A percentile compares a stretch with the other conserved stretches of the same genome.
phyloP scores from a whole-genome alignment of 768 basidiomycete genomes.

The Russula lepida region DNA sequence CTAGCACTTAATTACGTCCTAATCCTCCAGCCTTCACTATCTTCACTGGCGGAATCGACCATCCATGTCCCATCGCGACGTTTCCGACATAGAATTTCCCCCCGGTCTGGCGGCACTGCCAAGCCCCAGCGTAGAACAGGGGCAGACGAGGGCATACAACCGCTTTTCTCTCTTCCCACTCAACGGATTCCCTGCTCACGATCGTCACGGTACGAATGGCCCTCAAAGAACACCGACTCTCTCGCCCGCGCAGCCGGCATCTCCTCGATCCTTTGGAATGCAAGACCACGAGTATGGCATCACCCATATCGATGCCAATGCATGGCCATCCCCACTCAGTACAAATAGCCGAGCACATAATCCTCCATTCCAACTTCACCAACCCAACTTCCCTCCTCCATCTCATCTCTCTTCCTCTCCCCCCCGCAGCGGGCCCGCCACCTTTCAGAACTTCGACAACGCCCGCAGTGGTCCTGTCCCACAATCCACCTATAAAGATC shows the following conservation, averaged over 20 bases:
- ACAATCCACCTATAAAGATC: constrained; percentile 28
- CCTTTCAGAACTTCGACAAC: constrained; percentile 11
- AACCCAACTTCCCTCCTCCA: constrained; percentile 32
- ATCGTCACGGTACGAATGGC: constrained; percentile 13
- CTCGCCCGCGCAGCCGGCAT: constrained; percentile 26
- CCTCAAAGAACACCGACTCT: constrained; percentile 18
- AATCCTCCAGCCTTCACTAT: neutral
- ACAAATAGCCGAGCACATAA: constrained; percentile 29
- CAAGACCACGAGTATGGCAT: constrained; percentile 33
- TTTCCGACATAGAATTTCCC: constrained; percentile 7
- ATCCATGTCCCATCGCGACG: constrained; percentile 12
- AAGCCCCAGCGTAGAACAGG: neutral
- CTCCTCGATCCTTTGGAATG: constrained; percentile 31
- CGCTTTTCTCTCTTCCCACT: neutral
- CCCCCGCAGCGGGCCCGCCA: constrained; percentile 23
- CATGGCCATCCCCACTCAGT: constrained; percentile 26
- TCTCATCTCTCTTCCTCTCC: constrained; percentile 31
- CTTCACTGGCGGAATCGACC: neutral
- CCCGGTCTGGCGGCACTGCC: neutral
- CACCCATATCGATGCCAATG: constrained; percentile 23
- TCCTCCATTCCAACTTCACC: constrained; percentile 27
- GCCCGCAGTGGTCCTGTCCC: constrained; percentile 17
- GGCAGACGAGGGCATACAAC: constrained; percentile 6
- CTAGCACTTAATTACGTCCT: constrained; percentile 1
- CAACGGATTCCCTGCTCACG: constrained; percentile 13